Conservation (phyloP, 331 rosid genomes). For the Pyracantha coccinea region DNA sequence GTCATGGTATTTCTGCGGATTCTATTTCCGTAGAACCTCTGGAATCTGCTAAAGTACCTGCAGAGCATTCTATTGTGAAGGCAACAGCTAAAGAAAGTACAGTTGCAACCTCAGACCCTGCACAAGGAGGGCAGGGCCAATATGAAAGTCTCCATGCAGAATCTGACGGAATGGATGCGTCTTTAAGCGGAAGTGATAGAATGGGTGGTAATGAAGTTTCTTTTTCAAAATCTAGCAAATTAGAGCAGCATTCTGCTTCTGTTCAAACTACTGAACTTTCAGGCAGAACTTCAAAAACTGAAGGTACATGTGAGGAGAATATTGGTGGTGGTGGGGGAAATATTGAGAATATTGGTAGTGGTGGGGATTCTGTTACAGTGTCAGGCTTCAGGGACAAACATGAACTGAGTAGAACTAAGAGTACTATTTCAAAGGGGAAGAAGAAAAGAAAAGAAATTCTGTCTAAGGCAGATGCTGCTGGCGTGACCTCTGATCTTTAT, state of each 20-base stretch:
- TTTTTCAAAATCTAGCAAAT: constrained; percentile 14
- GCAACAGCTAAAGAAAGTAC: constrained; percentile 2
- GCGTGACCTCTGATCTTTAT: constrained; percentile 79
- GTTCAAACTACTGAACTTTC: constrained; percentile 12
- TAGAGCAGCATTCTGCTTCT: constrained; percentile 28
- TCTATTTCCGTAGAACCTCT: constrained; percentile 1
- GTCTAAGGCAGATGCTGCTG: constrained; percentile 89
- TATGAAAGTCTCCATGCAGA: constrained; percentile 22
- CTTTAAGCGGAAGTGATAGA: constrained; percentile 24
- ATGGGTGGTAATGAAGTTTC: constrained; percentile 17
- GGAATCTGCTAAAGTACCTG: constrained; percentile 19
- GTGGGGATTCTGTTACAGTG: constrained; percentile 23
- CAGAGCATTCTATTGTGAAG: constrained; percentile 6
- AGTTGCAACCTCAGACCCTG: constrained; percentile 15
- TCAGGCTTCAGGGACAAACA: constrained; percentile 42
- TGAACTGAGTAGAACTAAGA: constrained; percentile 47
- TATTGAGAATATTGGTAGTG: constrained; percentile 13
- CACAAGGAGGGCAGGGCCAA: constrained; percentile 23
- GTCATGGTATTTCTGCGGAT: constrained; percentile 17
- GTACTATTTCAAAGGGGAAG: constrained; percentile 28
- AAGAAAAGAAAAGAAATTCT: constrained; percentile 54
- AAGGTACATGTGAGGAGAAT: constrained; percentile 31
- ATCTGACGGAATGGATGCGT: constrained; percentile 16
- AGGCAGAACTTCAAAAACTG: constrained; percentile 25
- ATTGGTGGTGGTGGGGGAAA: constrained; percentile 19